These are phyloP conservation scores for Aspergillus saccharolyticus DNA, from an alignment of 495 filamentous ascomycete genomes.

Conservation along the genomic window DNA sequence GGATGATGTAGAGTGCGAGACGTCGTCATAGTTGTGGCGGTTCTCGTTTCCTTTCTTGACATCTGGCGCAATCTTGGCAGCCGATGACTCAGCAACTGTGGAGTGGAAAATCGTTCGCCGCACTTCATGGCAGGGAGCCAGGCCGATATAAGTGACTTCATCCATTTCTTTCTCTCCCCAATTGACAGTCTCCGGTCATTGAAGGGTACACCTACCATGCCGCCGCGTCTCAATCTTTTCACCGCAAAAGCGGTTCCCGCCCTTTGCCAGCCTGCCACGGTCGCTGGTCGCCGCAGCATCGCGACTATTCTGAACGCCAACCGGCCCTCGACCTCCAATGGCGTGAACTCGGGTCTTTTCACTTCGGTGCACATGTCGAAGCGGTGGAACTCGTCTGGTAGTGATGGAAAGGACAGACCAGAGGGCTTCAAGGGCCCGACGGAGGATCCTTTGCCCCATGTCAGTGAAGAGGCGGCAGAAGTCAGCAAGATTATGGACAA, in stretches of 20 bases:
- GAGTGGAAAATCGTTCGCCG: conserved; percentile 24
- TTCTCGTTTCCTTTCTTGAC: not conserved
- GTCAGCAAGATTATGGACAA: conserved; percentile 48
- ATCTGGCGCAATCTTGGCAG: conserved; percentile 8
- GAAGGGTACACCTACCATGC: conserved; percentile 23
- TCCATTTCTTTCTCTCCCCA: conserved; percentile 3
- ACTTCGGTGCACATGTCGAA: conserved; percentile 19
- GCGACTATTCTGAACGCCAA: conserved; percentile 16
- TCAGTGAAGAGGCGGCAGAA: conserved; percentile 61
- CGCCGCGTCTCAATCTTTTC: conserved; percentile 37
- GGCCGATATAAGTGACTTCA: conserved; percentile 7
- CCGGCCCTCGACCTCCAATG: conserved; percentile 20
- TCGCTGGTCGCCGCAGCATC: conserved; percentile 21
- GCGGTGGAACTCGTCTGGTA: conserved; percentile 38
- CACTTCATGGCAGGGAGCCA: conserved; percentile 12
- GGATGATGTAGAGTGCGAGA: not conserved
- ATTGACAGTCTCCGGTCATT: conserved; percentile 7
- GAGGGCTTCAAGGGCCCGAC: conserved; percentile 45
- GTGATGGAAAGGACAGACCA: conserved; percentile 40
- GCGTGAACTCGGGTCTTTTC: conserved; percentile 2
- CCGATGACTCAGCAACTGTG: conserved; percentile 16
- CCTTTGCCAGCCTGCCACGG: conserved; percentile 28
- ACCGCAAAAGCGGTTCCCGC: conserved; percentile 31
- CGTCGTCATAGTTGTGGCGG: not conserved
- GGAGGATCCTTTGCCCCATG: conserved; percentile 52